Evolutionary conservation across 75 land plant species (phyloP), one percentile per base, ranked within the genome.

Genomic region (Isoetes taiwanensis): DNA sequence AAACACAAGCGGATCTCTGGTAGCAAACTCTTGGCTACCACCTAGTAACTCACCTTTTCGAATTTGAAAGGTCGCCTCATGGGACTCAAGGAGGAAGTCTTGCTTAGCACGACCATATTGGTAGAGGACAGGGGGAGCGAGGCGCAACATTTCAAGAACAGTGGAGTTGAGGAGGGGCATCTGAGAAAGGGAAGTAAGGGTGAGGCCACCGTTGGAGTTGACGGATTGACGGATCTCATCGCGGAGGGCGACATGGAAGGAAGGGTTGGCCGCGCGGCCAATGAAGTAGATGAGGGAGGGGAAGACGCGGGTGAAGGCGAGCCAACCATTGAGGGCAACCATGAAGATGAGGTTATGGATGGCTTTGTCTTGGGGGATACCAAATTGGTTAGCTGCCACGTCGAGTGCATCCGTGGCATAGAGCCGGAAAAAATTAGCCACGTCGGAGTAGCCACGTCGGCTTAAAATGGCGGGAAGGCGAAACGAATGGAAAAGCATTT

Each of bases 11-110:
- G 84, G 76, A 46, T 90, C 97, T 32, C 59, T 73, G 23, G 79
- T 82, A 32, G 79, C 97, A 5, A 90, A 64, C 16, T 81, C 81
- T 57, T 85, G 86, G 67, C 58, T 79, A 37, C 90, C 87, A 43
- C 62, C 75, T 57, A 90, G 43, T 73, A 85, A 33, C 58, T 90
- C 96, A 5, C 81, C 96, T 59, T 80, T 65, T 64, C 67, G 71
- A 9, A 90, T 69, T 43, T 66, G 32, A 48, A 70, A 85, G 1
- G 68, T 50, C 31, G 56, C 65, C 23, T 80, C 89, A 64, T 83
- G 89, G 54, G 77, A 77, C 61, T 73, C 67, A 39, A 87, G 41
- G 4, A 74, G 14, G 50, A 88, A 76, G 37, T 85, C 83, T 33
- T 64, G 52, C 58, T 79, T 62, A 5, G 95, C 95, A 20, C 90